These are phyloP conservation scores for Botrytis aclada DNA, from an alignment of 2,329 filamentous ascomycete genomes.

Conservation along the genomic window DNA sequence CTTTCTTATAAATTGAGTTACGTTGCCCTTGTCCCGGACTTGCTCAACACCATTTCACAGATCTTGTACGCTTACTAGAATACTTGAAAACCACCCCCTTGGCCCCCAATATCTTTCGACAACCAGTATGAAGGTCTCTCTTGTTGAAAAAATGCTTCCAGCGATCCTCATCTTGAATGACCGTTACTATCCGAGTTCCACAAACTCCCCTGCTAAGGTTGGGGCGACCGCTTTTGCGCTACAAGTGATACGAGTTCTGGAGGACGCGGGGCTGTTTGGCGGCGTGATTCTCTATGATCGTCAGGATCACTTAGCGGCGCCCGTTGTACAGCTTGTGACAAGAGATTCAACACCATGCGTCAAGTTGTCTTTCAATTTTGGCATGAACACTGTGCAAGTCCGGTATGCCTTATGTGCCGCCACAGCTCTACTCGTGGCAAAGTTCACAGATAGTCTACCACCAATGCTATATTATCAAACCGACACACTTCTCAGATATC, in stretches of 20 bases:
- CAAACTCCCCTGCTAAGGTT: constrained; percentile 20
- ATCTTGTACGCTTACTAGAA: constrained; percentile 1
- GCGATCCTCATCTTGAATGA: constrained; percentile 22
- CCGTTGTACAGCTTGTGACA: constrained; percentile 16
- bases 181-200: constrained; percentile 21
- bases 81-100: constrained; percentile 15
- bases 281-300: constrained; percentile 23
- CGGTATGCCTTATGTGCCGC: constrained; percentile 21
- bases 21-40: constrained; percentile 4
- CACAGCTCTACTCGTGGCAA: constrained; percentile 15
- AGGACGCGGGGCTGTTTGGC: constrained; percentile 21
- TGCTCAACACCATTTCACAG: background rate
- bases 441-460: background rate
- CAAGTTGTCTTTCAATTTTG: constrained; percentile 22
- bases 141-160: constrained; percentile 21
- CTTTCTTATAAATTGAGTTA: constrained; percentile 14
- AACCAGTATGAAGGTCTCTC: background rate
- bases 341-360: constrained; percentile 19
- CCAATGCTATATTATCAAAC: constrained; percentile 25
- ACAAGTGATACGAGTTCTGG: constrained; percentile 20
- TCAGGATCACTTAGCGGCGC: constrained; percentile 17
- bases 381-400: constrained; percentile 18
- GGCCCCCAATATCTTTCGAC: constrained; percentile 4
- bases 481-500: constrained; percentile 23
- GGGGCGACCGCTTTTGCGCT: constrained; percentile 24